Evolutionary conservation across 805 yeast genomes (phyloP).

Genomic region (Lipomyces spencermartinsiae): DNA sequence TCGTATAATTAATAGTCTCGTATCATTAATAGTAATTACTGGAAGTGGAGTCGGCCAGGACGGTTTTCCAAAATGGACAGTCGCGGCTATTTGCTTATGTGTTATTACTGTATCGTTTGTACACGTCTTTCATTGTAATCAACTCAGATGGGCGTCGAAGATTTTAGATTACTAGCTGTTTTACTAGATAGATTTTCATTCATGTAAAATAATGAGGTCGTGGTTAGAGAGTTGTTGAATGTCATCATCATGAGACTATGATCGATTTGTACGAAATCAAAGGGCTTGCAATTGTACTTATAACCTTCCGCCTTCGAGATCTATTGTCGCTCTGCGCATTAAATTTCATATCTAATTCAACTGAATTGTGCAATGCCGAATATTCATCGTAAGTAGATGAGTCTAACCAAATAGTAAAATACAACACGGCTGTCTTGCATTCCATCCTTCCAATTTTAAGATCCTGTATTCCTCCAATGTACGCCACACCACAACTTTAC

Average conservation of each 20-base stretch:
- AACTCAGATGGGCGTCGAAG: not conserved
- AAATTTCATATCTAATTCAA: not conserved
- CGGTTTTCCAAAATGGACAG: not conserved
- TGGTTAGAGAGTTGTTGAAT: not conserved
- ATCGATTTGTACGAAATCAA: not conserved
- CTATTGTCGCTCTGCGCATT: not conserved
- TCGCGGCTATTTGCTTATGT: not conserved
- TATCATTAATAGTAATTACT: not conserved
- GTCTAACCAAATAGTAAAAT: not conserved
- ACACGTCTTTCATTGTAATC: not conserved
- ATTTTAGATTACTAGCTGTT: not conserved
- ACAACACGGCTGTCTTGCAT: not conserved
- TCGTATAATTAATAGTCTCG: not conserved
- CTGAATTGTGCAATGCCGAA: not conserved
- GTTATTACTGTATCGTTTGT: not conserved
- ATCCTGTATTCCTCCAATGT: not conserved
- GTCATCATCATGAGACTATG: not conserved
- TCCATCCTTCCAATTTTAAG: not conserved
- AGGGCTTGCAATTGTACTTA: not conserved
- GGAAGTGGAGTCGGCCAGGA: not conserved
- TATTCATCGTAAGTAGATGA: not conserved
- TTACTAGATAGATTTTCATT: not conserved
- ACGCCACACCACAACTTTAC: conserved; percentile 45
- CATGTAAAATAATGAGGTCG: not conserved
- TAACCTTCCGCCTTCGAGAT: not conserved